Evolutionary conservation across 2,329 filamentous ascomycete genomes (phyloP).

Genomic region (Neonectria hederae): DNA sequence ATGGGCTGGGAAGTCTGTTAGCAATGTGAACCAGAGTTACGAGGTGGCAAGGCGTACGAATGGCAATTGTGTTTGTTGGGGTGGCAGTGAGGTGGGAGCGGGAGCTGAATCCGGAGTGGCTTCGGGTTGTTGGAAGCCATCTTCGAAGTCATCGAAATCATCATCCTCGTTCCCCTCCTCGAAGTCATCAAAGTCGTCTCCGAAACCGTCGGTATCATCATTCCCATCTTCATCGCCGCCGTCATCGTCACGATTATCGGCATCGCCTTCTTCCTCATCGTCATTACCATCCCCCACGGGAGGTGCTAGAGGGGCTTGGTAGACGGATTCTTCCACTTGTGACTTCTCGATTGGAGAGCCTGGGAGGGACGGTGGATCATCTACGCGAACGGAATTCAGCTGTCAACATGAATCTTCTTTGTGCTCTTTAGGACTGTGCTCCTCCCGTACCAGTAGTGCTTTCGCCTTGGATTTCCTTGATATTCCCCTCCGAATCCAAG

Average conservation of each 20-base stretch:
- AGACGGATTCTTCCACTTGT: conserved; percentile 44
- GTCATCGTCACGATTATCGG: conserved; percentile 20
- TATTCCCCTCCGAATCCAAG: conserved; percentile 55
- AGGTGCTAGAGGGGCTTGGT: conserved; percentile 28
- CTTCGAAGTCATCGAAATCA: conserved; percentile 77
- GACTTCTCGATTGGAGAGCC: conserved; percentile 42
- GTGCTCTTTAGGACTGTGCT: conserved; percentile 32
- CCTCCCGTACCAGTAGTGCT: conserved; percentile 43
- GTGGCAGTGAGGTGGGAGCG: conserved; percentile 44
- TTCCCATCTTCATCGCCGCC: conserved; percentile 44
- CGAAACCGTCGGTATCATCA: conserved; percentile 59
- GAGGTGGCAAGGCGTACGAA: conserved; percentile 50
- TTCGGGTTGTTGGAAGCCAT: conserved; percentile 71
- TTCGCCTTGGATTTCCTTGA: conserved; percentile 44
- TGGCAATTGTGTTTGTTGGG: conserved; percentile 54
- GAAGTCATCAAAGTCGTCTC: conserved; percentile 71
- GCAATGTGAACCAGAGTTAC: conserved; percentile 20
- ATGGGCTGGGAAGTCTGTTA: conserved; percentile 62
- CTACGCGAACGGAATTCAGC: conserved; percentile 38
- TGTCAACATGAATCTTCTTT: conserved; percentile 38
- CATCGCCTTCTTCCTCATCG: conserved; percentile 36
- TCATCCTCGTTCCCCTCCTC: conserved; percentile 65
- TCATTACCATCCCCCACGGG: conserved; percentile 31
- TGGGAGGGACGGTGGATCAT: conserved; percentile 40
- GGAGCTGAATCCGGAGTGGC: conserved; percentile 40